Evolutionary conservation across 768 basidiomycete species (phyloP).

Genomic region (Gelatoporia subvermispora): DNA sequence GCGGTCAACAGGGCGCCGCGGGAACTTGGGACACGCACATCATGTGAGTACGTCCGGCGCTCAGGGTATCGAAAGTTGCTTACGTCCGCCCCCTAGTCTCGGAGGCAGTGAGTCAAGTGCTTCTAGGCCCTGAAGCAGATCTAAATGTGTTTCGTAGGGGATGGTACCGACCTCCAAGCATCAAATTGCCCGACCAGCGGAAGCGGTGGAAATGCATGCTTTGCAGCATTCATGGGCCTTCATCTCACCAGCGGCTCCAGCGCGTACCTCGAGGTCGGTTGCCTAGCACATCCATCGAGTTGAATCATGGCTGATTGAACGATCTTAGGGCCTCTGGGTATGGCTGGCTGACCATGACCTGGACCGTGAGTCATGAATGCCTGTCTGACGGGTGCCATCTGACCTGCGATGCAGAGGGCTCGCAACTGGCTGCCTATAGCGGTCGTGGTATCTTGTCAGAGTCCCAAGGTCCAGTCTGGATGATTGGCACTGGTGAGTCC

Average conservation of each 20-base stretch:
- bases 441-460: constrained; percentile 74
- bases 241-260: constrained; percentile 44
- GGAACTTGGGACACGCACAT: constrained; percentile 51
- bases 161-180: constrained; percentile 26
- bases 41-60: constrained; percentile 12
- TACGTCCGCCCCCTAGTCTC: constrained; percentile 13
- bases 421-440: constrained; percentile 51
- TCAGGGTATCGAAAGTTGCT: background rate
- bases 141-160: constrained; percentile 6
- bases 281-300: background rate
- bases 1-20: constrained; percentile 43
- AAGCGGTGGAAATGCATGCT: constrained; percentile 39
- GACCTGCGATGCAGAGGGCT: constrained; percentile 25
- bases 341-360: constrained; percentile 84
- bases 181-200: constrained; percentile 31
- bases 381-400: background rate
- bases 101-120: constrained; percentile 19
- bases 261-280: constrained; percentile 53
- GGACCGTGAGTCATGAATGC: constrained; percentile 30
- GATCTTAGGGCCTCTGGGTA: constrained; percentile 45
- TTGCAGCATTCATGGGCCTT: constrained; percentile 61
- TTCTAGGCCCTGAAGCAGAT: background rate
- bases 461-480: constrained; percentile 73
- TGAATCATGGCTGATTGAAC: background rate
- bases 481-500: constrained; percentile 60